Percentiles rank a stretch among this genome's conserved stretches.
phyloP scores from a whole-genome alignment of 768 basidiomycete genomes.

The Tulasnella sp. region DNA sequence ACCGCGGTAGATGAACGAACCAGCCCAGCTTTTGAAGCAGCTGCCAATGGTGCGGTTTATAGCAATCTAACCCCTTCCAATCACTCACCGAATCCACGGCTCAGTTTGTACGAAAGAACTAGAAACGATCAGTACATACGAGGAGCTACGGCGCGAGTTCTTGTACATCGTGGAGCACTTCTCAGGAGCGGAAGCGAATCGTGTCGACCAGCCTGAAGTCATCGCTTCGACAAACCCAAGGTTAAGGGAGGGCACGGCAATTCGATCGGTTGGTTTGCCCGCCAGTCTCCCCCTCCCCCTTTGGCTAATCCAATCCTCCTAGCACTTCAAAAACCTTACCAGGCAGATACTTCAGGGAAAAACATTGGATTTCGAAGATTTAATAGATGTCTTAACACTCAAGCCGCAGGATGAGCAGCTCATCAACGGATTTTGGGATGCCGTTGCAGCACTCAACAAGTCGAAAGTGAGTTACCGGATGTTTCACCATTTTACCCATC shows the following conservation, averaged over 20 bases:
- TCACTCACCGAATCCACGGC: neutral
- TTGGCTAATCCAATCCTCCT: neutral
- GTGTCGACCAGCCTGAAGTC: conserved; percentile 47
- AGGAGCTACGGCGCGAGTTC: neutral
- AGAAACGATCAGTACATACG: conserved; percentile 19
- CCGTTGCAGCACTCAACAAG: conserved; percentile 33
- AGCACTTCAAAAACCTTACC: conserved; percentile 54
- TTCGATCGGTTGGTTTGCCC: neutral
- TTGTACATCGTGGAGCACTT: conserved; percentile 5
- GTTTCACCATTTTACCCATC: conserved; percentile 45
- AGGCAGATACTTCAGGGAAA: conserved; percentile 69
- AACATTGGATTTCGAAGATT: conserved; percentile 69
- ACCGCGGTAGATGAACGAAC: conserved; percentile 43
- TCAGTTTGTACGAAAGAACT: conserved; percentile 23
- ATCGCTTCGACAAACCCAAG: conserved; percentile 38
- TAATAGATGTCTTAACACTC: conserved; percentile 77
- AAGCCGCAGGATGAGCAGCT: conserved; percentile 63
- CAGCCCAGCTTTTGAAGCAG: neutral
- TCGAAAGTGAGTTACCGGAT: conserved; percentile 42
- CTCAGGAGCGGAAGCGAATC: conserved; percentile 47
- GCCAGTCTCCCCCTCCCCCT: neutral
- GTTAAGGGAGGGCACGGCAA: conserved; percentile 62
- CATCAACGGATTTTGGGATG: conserved; percentile 30
- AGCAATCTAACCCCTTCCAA: conserved; percentile 41
- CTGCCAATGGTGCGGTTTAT: neutral